Percentiles rank a stretch among this genome's conserved stretches.
These are phyloP conservation scores for Zygoascus sp. DNA, from an alignment of 1,139 yeast genomes.

Conservation along the genomic window DNA sequence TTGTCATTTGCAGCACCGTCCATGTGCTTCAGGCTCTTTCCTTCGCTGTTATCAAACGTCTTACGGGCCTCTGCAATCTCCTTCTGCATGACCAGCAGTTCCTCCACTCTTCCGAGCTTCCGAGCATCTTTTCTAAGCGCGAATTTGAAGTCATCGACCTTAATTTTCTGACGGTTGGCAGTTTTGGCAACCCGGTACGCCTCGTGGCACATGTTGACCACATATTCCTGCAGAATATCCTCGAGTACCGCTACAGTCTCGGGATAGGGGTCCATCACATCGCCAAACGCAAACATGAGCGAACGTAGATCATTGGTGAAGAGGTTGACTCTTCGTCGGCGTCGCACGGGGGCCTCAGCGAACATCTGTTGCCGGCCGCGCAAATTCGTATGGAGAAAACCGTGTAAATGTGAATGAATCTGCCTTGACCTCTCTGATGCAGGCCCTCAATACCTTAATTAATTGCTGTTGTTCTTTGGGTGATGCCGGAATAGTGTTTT, in stretches of 20 bases:
- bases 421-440: too few relatives aligned
- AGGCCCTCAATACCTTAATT: too few relatives aligned
- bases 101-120: conserved; percentile 79
- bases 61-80: conserved; percentile 76
- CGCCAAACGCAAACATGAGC: conserved; percentile 81
- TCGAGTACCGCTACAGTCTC: conserved; percentile 77
- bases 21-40: conserved; percentile 37
- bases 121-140: conserved; percentile 77
- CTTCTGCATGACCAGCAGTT: conserved; percentile 67
- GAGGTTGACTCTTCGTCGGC: conserved; percentile 28
- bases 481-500: too few relatives aligned
- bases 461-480: too few relatives aligned
- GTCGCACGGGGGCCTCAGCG: conserved; percentile 9
- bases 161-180: conserved; percentile 64
- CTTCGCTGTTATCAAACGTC: conserved; percentile 69
- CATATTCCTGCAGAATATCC: conserved; percentile 74
- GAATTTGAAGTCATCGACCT: conserved; percentile 84
- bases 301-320: conserved; percentile 51
- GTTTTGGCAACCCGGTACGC: conserved; percentile 51
- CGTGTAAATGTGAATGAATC: too few relatives aligned
- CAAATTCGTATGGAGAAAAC: too few relatives aligned
- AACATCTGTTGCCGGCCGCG: too few relatives aligned
- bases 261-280: conserved; percentile 69
- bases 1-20: conserved; percentile 20
- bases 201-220: conserved; percentile 63